Conservation (phyloP, 2,329 filamentous ascomycete genomes). For the Huntiella savannae region DNA sequence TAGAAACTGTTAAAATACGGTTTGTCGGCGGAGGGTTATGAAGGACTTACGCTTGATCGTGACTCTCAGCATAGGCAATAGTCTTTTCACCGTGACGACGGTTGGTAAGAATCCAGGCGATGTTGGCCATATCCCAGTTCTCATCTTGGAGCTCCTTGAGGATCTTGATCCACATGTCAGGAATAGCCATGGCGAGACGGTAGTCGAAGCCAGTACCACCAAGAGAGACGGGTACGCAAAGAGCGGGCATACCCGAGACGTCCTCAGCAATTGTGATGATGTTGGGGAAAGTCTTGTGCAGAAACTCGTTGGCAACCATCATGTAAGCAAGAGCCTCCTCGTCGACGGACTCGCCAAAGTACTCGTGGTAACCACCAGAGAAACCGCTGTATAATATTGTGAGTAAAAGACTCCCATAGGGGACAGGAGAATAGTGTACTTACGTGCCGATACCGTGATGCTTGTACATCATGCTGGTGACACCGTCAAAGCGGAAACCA, state of each 20-base stretch:
- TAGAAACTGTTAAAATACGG: background rate
- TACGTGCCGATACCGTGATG: slow-evolving; percentile 96
- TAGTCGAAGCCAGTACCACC: slow-evolving; percentile 96
- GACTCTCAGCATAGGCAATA: slow-evolving; percentile 91
- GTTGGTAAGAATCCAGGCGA: slow-evolving; percentile 79
- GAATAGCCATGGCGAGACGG: slow-evolving; percentile 88
- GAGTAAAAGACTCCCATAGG: slow-evolving; percentile 3
- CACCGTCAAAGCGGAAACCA: slow-evolving; percentile 92
- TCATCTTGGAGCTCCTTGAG: slow-evolving; percentile 83
- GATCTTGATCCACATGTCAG: slow-evolving; percentile 98
- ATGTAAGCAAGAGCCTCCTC: slow-evolving; percentile 89
- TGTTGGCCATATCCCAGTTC: slow-evolving; percentile 75
- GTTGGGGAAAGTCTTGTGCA: slow-evolving; percentile 75
- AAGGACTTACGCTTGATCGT: slow-evolving; percentile 76
- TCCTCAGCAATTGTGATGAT: slow-evolving; percentile 89
- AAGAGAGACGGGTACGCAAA: slow-evolving; percentile 68
- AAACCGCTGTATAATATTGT: slow-evolving; percentile 49
- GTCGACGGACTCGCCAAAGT: slow-evolving; percentile 77
- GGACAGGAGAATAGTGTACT: slow-evolving; percentile 20
- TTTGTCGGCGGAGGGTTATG: background rate
- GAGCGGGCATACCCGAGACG: slow-evolving; percentile 94
- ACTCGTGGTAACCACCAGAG: slow-evolving; percentile 94
- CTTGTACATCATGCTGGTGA: slow-evolving; percentile 92
- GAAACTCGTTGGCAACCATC: slow-evolving; percentile 90
- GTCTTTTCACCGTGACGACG: slow-evolving; percentile 92